A percentile compares a stretch with the other conserved stretches of the same genome.
These are phyloP conservation scores for Auricularia auricula-judae DNA, from an alignment of 768 basidiomycete species.

Conservation along the genomic window DNA sequence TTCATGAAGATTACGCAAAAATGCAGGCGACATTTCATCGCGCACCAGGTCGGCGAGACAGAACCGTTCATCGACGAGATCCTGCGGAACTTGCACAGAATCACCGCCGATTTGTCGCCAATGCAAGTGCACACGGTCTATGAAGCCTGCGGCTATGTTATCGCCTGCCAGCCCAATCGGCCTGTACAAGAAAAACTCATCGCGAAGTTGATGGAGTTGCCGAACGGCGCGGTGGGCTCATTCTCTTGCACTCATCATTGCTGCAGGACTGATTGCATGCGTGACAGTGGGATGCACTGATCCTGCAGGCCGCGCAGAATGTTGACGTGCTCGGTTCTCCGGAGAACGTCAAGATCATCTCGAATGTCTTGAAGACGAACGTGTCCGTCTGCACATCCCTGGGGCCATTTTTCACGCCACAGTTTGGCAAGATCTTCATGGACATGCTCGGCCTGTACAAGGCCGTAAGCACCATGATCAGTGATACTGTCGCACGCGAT, in stretches of 20 bases:
- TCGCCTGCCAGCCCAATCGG: constrained; percentile 38
- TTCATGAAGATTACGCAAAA: constrained; percentile 46
- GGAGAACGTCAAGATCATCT: constrained; percentile 38
- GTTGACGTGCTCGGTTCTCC: constrained; percentile 32
- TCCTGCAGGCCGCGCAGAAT: constrained; percentile 31
- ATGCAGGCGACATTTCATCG: constrained; percentile 37
- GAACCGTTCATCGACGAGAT: constrained; percentile 45
- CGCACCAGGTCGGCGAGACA: constrained; percentile 38
- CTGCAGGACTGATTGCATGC: too few relatives aligned
- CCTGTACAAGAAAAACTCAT: constrained; percentile 35
- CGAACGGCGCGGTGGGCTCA: constrained; percentile 32
- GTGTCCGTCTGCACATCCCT: constrained; percentile 37
- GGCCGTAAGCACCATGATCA: constrained; percentile 36
- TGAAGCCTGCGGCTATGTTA: constrained; percentile 42
- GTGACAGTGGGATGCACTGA: constrained; percentile 34
- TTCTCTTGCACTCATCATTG: background rate
- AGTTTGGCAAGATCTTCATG: constrained; percentile 35
- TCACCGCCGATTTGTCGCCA: constrained; percentile 34
- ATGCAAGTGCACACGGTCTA: constrained; percentile 39
- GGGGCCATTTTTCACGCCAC: constrained; percentile 37
- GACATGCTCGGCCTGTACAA: constrained; percentile 40
- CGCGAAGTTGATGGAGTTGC: constrained; percentile 36
- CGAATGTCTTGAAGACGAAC: constrained; percentile 41
- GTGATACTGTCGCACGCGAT: constrained; percentile 30
- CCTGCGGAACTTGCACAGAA: constrained; percentile 32